phyloP scores from a whole-genome alignment of 2,329 filamentous ascomycete genomes.

The Fusarium falciforme region DNA sequence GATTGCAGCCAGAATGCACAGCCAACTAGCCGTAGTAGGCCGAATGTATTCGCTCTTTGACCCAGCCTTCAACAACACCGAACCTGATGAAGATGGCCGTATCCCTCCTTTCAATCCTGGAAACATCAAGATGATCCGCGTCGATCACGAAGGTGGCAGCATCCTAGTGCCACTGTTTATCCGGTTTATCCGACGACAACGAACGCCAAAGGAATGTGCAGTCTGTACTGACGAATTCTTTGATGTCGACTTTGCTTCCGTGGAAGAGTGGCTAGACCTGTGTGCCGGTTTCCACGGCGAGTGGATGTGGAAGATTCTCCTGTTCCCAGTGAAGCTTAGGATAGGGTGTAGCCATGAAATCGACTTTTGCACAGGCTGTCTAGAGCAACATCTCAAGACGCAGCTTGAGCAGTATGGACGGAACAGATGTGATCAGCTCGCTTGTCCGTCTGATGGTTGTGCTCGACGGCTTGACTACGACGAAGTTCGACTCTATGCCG shows the following conservation, averaged over 20 bases:
- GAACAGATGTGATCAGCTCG: conserved; percentile 8
- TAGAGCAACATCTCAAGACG: not conserved
- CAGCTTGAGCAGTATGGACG: conserved; percentile 16
- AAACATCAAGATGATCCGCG: not conserved
- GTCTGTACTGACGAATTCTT: conserved; percentile 10
- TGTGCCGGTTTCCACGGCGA: conserved; percentile 7
- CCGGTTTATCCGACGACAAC: not conserved
- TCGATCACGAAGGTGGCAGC: not conserved
- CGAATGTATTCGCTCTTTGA: not conserved
- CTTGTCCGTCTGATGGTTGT: conserved; percentile 3
- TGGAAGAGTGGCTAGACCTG: conserved; percentile 5
- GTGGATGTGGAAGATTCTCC: conserved; percentile 24
- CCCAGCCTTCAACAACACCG: not conserved
- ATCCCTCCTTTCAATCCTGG: not conserved
- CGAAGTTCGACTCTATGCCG: conserved; percentile 10
- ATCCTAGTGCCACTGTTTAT: not conserved
- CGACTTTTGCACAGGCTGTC: conserved; percentile 11
- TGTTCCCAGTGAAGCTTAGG: conserved; percentile 12
- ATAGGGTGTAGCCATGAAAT: conserved; percentile 7
- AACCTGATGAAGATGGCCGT: not conserved
- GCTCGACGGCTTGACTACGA: conserved; percentile 4
- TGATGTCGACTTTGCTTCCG: conserved; percentile 7
- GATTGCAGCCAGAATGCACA: not conserved
- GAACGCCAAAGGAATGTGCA: not conserved
- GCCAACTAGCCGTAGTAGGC: not conserved